Evolutionary conservation across 768 basidiomycete species (phyloP).

Genomic region (Suillus occidentalis): DNA sequence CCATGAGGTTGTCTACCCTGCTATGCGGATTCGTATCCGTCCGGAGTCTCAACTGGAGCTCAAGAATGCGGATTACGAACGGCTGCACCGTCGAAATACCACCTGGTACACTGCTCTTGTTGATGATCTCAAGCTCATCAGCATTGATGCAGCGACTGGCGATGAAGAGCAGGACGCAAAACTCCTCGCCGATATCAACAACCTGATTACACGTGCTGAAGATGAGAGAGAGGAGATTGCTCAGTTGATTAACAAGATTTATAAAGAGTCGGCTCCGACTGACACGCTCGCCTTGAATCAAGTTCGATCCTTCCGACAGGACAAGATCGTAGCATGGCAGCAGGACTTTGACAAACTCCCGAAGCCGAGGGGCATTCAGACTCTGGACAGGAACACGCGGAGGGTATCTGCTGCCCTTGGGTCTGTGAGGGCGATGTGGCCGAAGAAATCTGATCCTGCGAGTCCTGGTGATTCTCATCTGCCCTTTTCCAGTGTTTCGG

Average conservation of each 20-base stretch:
- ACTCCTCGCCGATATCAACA: slow-evolving; percentile 62
- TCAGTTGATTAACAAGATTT: slow-evolving; percentile 72
- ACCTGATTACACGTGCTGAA: slow-evolving; percentile 71
- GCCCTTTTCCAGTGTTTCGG: slow-evolving; percentile 68
- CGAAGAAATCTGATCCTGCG: slow-evolving; percentile 55
- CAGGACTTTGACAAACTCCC: slow-evolving; percentile 86
- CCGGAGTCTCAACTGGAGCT: slow-evolving; percentile 87
- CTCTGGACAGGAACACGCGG: slow-evolving; percentile 49
- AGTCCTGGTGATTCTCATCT: slow-evolving; percentile 52
- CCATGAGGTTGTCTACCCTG: slow-evolving; percentile 88
- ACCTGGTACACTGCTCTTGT: slow-evolving; percentile 75
- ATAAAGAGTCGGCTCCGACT: slow-evolving; percentile 74
- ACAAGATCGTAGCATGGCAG: slow-evolving; percentile 96
- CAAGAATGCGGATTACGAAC: slow-evolving; percentile 89
- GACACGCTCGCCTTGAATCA: slow-evolving; percentile 88
- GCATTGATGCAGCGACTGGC: slow-evolving; percentile 76
- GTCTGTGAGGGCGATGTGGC: slow-evolving; percentile 74
- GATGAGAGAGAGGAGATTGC: slow-evolving; percentile 72
- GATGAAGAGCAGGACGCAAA: slow-evolving; percentile 70
- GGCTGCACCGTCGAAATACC: slow-evolving; percentile 67
- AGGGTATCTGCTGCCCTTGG: slow-evolving; percentile 59
- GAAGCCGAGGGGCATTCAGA: slow-evolving; percentile 58
- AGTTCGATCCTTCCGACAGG: slow-evolving; percentile 84
- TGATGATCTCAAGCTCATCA: slow-evolving; percentile 74
- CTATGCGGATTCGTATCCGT: slow-evolving; percentile 80